Conservation (phyloP, 2,329 filamentous ascomycete species). For the Cercospora citrullina region DNA sequence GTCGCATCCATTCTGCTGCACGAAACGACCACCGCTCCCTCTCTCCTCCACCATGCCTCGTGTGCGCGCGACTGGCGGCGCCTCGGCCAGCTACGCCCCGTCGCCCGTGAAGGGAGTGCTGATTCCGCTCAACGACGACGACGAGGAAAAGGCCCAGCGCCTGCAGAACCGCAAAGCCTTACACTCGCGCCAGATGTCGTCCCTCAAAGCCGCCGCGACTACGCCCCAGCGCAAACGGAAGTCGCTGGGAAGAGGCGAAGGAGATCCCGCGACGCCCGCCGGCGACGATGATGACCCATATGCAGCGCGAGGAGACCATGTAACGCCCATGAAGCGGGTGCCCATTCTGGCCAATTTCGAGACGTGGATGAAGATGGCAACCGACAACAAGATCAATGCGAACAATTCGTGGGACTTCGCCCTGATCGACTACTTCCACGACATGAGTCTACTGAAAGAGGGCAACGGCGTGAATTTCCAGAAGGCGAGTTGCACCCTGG, state of each 20-base stretch:
- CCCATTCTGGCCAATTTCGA: conserved; percentile 97
- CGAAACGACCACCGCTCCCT: background rate
- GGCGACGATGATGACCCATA: conserved; percentile 53
- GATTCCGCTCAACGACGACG: conserved; percentile 95
- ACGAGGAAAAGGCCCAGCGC: conserved; percentile 83
- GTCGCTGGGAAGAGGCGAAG: conserved; percentile 37
- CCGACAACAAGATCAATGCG: conserved; percentile 95
- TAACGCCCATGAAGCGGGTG: conserved; percentile 94
- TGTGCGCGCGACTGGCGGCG: conserved; percentile 45
- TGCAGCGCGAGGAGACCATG: conserved; percentile 67
- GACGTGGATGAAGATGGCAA: conserved; percentile 99
- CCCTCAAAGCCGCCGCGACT: conserved; percentile 72
- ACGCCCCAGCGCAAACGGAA: conserved; percentile 54
- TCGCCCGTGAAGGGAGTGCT: conserved; percentile 58
- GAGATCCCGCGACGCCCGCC: conserved; percentile 54
- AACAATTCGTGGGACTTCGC: conserved; percentile 99
- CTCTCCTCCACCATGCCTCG: conserved; percentile 37
- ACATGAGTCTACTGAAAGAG: conserved; percentile 96
- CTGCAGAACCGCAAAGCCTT: conserved; percentile 83
- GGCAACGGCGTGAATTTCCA: conserved; percentile 98
- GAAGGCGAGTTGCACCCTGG: conserved; percentile 93
- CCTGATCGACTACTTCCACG: conserved; percentile 99
- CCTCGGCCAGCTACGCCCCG: conserved; percentile 53
- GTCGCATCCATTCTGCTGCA: conserved; percentile 5
- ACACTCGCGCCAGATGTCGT: conserved; percentile 87